Evolutionary conservation across 2,329 filamentous ascomycete species (phyloP).

Genomic region (Pseudogymnoascus destructans): DNA sequence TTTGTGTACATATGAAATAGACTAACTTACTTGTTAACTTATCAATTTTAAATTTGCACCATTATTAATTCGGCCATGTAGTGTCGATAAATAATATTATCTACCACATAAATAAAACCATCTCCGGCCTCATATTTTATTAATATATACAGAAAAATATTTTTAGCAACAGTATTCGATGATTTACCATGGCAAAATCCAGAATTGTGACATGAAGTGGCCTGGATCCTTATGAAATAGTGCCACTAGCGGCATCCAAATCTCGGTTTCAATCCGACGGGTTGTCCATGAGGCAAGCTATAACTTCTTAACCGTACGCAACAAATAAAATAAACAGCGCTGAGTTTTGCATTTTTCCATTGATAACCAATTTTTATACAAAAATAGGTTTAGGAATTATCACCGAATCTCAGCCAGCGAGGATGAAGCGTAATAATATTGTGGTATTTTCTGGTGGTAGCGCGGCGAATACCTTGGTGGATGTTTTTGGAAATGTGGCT

Average conservation of each 20-base stretch:
- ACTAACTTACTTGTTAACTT: not conserved
- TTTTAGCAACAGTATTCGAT: not conserved
- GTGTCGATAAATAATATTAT: not conserved
- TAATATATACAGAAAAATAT: not conserved
- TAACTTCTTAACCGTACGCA: not conserved
- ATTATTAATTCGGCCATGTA: not conserved
- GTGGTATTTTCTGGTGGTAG: conserved; percentile 87
- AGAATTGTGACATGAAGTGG: not conserved
- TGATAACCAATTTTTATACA: not conserved
- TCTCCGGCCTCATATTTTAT: not conserved
- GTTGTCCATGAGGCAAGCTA: not conserved
- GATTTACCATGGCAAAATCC: not conserved
- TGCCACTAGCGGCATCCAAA: not conserved
- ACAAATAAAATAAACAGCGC: not conserved
- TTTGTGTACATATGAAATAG: not conserved
- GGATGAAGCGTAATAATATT: conserved; percentile 36
- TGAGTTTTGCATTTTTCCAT: not conserved
- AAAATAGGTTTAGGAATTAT: conserved; percentile 3
- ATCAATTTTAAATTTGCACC: not conserved
- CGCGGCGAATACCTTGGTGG: conserved; percentile 86
- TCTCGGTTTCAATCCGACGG: not conserved
- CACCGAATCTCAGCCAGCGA: not conserved
- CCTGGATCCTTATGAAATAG: not conserved
- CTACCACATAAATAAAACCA: not conserved
- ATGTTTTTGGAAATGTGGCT: conserved; percentile 58